Conservation (phyloP, 208 protist species). For the Trypanosoma brucei region DNA sequence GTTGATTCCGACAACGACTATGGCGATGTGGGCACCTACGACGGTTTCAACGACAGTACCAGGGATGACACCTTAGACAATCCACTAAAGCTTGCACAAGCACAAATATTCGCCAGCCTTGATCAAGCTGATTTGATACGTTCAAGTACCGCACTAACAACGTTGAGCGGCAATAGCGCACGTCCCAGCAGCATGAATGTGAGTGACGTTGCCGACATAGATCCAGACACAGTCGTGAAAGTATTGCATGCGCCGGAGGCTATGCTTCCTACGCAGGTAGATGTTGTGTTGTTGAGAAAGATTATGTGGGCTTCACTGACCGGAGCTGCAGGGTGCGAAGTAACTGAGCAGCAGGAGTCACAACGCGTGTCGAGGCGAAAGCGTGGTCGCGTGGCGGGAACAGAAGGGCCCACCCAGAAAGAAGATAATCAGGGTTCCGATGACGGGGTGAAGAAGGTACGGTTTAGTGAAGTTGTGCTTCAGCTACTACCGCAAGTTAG, state of each 20-base stretch:
- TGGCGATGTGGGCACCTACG: constrained; percentile 21
- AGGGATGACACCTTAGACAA: constrained; percentile 19
- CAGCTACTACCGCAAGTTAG: constrained; percentile 58
- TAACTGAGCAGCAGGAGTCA: constrained; percentile 4
- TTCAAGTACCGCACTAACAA: constrained; percentile 16
- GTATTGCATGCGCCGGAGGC: constrained; percentile 63
- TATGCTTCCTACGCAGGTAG: constrained; percentile 72
- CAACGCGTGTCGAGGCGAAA: not conserved
- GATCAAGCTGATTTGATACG: constrained; percentile 19
- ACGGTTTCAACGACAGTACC: constrained; percentile 41
- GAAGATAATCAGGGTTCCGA: constrained; percentile 9
- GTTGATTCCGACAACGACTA: constrained; percentile 51
- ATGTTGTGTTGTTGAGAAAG: constrained; percentile 74
- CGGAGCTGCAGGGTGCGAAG: constrained; percentile 28
- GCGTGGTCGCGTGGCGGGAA: constrained; percentile 4
- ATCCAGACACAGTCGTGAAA: constrained; percentile 33
- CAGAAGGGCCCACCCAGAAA: not conserved
- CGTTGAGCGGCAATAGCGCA: constrained; percentile 12
- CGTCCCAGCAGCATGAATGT: not conserved
- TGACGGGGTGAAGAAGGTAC: constrained; percentile 13
- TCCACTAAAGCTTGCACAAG: constrained; percentile 28
- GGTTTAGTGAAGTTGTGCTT: constrained; percentile 70
- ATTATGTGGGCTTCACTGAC: constrained; percentile 75
- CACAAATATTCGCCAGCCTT: constrained; percentile 18
- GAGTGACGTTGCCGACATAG: constrained; percentile 4